Conservation (phyloP, 495 filamentous ascomycete species). For the Aspergillus cristatus region DNA sequence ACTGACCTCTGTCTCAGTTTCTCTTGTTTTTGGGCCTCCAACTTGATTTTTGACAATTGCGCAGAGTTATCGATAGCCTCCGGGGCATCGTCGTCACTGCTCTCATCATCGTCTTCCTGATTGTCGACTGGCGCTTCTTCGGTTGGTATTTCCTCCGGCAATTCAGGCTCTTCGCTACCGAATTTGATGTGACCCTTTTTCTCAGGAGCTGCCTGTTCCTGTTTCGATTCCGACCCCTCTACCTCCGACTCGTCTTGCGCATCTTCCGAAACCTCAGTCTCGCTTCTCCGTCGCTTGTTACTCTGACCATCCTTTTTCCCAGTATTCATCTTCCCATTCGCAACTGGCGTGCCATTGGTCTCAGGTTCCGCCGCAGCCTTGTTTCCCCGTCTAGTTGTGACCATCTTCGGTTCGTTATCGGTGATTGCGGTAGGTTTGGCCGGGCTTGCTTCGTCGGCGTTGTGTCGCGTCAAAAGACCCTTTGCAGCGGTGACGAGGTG, state of each 20-base stretch:
- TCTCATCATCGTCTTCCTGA: conserved; percentile 23
- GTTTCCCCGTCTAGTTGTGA: conserved; percentile 24
- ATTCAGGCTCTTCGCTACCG: conserved; percentile 35
- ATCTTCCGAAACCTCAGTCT: conserved; percentile 12
- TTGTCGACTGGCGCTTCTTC: conserved; percentile 15
- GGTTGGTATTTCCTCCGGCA: conserved; percentile 12
- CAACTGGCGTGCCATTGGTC: conserved; percentile 9
- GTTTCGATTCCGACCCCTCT: conserved; percentile 3
- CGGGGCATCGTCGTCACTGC: conserved; percentile 42
- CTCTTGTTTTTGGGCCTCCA: conserved; percentile 34
- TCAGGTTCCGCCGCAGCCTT: conserved; percentile 8
- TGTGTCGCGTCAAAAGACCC: conserved; percentile 29
- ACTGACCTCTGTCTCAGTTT: conserved; percentile 28
- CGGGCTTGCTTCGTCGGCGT: conserved; percentile 12
- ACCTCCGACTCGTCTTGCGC: conserved; percentile 4
- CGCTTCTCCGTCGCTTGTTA: conserved; percentile 29
- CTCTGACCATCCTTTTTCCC: conserved; percentile 16
- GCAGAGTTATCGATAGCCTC: conserved; percentile 41
- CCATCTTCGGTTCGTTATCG: conserved; percentile 23
- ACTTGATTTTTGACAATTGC: conserved; percentile 29
- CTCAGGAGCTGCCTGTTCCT: conserved; percentile 9
- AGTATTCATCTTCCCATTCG: conserved; percentile 13
- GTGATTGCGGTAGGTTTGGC: conserved; percentile 11
- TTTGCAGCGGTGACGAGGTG: conserved; percentile 37
- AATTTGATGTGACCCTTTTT: conserved; percentile 34